Percentiles rank a stretch among this genome's conserved stretches.
Evolutionary conservation across 2,329 filamentous ascomycete genomes (phyloP).

Genomic region (Penicillium capsulatum): DNA sequence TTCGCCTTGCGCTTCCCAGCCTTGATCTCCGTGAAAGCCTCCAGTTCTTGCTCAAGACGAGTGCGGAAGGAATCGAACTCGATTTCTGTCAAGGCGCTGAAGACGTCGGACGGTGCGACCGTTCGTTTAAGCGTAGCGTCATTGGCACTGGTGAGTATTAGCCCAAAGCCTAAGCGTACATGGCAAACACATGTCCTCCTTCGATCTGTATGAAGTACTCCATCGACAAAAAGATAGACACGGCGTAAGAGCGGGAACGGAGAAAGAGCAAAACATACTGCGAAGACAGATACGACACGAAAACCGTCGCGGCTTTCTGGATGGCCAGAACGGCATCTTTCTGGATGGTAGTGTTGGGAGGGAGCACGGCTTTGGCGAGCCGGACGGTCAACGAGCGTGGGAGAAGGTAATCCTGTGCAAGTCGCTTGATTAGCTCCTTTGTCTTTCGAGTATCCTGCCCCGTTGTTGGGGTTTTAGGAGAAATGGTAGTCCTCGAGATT

Average conservation of each 20-base stretch:
- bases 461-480: too few relatives aligned
- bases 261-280: conserved; percentile 54
- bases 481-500: too few relatives aligned
- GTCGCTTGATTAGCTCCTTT: too few relatives aligned
- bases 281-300: conserved; percentile 60
- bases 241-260: too few relatives aligned
- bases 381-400: conserved; percentile 60
- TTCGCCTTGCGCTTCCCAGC: conserved; percentile 46
- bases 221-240: too few relatives aligned
- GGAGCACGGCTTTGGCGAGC: conserved; percentile 60
- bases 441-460: too few relatives aligned
- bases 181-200: neutral
- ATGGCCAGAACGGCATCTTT: conserved; percentile 63
- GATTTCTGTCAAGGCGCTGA: conserved; percentile 56
- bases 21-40: conserved; percentile 44
- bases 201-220: too few relatives aligned
- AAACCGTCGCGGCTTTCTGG: conserved; percentile 63
- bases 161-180: neutral
- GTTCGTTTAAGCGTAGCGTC: conserved; percentile 61
- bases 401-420: conserved; percentile 58
- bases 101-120: conserved; percentile 57
- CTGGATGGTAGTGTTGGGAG: conserved; percentile 61
- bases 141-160: conserved; percentile 48
- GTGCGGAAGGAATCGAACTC: conserved; percentile 59
- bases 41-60: conserved; percentile 57